Percentiles rank a stretch among this genome's conserved stretches.
These are phyloP conservation scores for Phytopythium aichiense DNA, from an alignment of 352 stramenopile species.

Conservation along the genomic window DNA sequence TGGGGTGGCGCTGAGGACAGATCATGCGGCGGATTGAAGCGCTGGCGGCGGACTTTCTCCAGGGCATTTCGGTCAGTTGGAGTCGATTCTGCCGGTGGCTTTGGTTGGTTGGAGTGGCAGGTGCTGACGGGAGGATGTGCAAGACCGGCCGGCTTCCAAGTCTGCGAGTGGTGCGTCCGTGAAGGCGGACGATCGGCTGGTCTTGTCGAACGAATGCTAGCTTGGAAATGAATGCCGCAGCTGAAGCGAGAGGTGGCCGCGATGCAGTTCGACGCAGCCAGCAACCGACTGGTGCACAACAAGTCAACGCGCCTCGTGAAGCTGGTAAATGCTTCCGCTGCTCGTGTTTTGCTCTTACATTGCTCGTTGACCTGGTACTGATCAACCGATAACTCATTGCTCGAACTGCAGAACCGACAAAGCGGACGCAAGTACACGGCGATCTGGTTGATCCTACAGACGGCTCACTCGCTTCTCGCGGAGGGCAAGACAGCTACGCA, in stretches of 20 bases:
- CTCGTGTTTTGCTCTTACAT: background rate
- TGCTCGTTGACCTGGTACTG: background rate
- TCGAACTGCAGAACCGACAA: constrained; percentile 37
- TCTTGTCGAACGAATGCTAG: background rate
- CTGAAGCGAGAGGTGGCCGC: constrained; percentile 46
- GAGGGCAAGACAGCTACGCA: constrained; percentile 83
- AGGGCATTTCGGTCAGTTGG: constrained; percentile 34
- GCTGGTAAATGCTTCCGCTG: constrained; percentile 27
- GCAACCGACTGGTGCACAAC: constrained; percentile 47
- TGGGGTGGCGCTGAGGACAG: constrained; percentile 13
- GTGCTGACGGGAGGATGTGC: background rate
- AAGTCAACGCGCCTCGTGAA: constrained; percentile 52
- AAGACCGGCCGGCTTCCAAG: constrained; percentile 48
- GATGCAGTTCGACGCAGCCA: constrained; percentile 59
- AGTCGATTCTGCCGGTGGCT: background rate
- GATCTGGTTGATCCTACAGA: constrained; percentile 82
- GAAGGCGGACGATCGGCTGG: background rate
- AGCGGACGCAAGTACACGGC: constrained; percentile 79
- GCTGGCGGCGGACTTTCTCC: constrained; percentile 52
- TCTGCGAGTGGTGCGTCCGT: constrained; percentile 45
- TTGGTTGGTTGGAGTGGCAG: background rate
- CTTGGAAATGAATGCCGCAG: constrained; percentile 16
- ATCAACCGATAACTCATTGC: background rate
- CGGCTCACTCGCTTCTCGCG: constrained; percentile 55
- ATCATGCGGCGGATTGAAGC: constrained; percentile 58